These are phyloP conservation scores for Saccharata proteae DNA, from an alignment of 2,329 filamentous ascomycete species.

Conservation along the genomic window DNA sequence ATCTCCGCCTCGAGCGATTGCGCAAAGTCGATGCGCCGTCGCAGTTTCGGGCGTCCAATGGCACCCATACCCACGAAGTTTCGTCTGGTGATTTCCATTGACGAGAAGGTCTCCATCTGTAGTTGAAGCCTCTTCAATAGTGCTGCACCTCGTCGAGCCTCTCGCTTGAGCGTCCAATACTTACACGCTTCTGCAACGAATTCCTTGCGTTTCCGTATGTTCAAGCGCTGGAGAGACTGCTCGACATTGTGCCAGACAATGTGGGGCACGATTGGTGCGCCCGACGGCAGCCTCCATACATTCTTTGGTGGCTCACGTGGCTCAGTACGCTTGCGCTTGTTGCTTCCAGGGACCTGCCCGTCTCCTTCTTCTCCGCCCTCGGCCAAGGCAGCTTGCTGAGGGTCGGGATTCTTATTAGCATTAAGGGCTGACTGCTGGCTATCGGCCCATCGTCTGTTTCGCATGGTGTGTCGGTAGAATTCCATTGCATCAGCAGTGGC, in stretches of 20 bases:
- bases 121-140: slow-evolving; percentile 86
- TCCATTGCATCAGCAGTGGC: slow-evolving; percentile 74
- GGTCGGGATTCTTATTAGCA: slow-evolving; percentile 37
- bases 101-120: slow-evolving; percentile 92
- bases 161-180: slow-evolving; percentile 95
- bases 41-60: slow-evolving; percentile 63
- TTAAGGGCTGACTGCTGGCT: slow-evolving; percentile 61
- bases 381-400: slow-evolving; percentile 44
- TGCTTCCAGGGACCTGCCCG: slow-evolving; percentile 31
- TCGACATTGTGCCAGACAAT: slow-evolving; percentile 80
- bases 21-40: slow-evolving; percentile 80
- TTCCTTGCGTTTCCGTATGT: slow-evolving; percentile 76
- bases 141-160: slow-evolving; percentile 81
- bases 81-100: slow-evolving; percentile 89
- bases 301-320: too few species aligned
- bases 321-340: slow-evolving; percentile 46
- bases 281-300: slow-evolving; percentile 85
- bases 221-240: slow-evolving; percentile 68
- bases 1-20: slow-evolving; percentile 65
- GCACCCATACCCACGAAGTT: slow-evolving; percentile 95
- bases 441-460: slow-evolving; percentile 81
- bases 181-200: slow-evolving; percentile 88
- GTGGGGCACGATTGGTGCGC: slow-evolving; percentile 85
- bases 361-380: slow-evolving; percentile 39
- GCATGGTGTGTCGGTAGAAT: slow-evolving; percentile 84